Evolutionary conservation across 2,329 filamentous ascomycete species (phyloP), one percentile per base, ranked within the genome.

Genomic region (Allantophomopsis lycopodina): DNA sequence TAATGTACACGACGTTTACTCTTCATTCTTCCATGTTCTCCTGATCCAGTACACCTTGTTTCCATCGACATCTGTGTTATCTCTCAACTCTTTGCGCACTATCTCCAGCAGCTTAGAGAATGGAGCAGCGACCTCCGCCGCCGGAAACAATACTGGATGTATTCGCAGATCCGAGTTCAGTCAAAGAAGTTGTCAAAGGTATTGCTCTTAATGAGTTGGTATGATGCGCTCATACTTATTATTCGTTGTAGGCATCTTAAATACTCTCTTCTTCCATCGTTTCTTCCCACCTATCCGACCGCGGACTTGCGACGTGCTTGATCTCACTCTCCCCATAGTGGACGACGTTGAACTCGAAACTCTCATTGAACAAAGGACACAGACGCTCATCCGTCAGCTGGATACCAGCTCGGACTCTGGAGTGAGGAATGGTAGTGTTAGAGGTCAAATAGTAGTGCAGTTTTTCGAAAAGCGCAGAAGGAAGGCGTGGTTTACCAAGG

Each of bases 251-350:
- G 89, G 83, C 47, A 83, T 95, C 58, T 73, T 96, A 37, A 88
- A 95, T 60, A 93, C 88, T 38, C 95, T 96, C 60, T 98, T 96
- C 76, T 96, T 96, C 72, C 88, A 95, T 66, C 83, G 91, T 55
- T 94, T 89, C 73, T 95, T 96, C 68, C 86, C 86, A 42, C 79
- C 85, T 42, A 73, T 95, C 50, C 68, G 75, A 33, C 89, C 91
- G 5, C 74, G 76, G 46, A 87, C 85, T 46, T 80, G 86, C 63
- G 88, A 95, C 56, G 78, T 95, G 46, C 79, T 95, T 48, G 88
- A 94, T 61, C 73, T 94, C 45, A 88, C 86, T 28, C 75, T 96
- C 20, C 88, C 91, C 38, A 83, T 84, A 53, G 83, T 96, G 55
- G 78, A 87, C 57, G 86, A 95, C 56, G 80, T 82, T 48, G 86